Evolutionary conservation across 495 filamentous ascomycete species (phyloP).

Genomic region (Neurospora sp.): DNA sequence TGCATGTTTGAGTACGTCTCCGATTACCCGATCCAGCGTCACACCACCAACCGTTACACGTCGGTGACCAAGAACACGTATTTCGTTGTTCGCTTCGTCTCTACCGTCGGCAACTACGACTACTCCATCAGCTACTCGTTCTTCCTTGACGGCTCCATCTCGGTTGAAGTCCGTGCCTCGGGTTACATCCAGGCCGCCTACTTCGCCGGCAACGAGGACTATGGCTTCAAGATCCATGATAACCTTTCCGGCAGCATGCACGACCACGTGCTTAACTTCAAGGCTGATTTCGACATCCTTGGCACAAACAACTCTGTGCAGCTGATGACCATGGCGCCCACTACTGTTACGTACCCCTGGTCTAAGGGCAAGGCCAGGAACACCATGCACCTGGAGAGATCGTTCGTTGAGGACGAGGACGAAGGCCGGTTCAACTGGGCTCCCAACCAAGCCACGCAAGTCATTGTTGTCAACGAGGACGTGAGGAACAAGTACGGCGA

Average conservation of each 20-base stretch:
- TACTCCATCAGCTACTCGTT: slow-evolving; percentile 30
- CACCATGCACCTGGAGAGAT: slow-evolving; percentile 43
- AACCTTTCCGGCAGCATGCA: slow-evolving; percentile 45
- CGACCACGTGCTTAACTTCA: slow-evolving; percentile 51
- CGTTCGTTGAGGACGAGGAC: slow-evolving; percentile 36
- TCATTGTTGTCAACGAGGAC: slow-evolving; percentile 43
- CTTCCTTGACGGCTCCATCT: slow-evolving; percentile 43
- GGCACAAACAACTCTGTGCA: slow-evolving; percentile 41
- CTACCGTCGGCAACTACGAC: slow-evolving; percentile 44
- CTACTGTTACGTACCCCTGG: slow-evolving; percentile 32
- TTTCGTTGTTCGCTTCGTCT: slow-evolving; percentile 33
- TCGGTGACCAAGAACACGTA: slow-evolving; percentile 36
- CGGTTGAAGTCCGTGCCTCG: slow-evolving; percentile 43
- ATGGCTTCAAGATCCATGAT: slow-evolving; percentile 48
- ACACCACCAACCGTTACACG: slow-evolving; percentile 24
- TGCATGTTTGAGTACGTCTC: slow-evolving; percentile 42
- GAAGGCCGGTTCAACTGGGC: slow-evolving; percentile 42
- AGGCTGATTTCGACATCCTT: slow-evolving; percentile 45
- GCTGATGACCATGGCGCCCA: slow-evolving; percentile 30
- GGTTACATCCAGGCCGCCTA: slow-evolving; percentile 47
- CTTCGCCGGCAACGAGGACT: slow-evolving; percentile 42
- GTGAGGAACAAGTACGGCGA: slow-evolving; percentile 43
- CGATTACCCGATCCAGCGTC: slow-evolving; percentile 36
- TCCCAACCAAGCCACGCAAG: slow-evolving; percentile 38
- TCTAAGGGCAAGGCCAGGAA: slow-evolving; percentile 35